A percentile compares a stretch with the other conserved stretches of the same genome.
These are phyloP conservation scores for Daedaleopsis sinensis DNA, from an alignment of 768 basidiomycete genomes.

Conservation along the genomic window DNA sequence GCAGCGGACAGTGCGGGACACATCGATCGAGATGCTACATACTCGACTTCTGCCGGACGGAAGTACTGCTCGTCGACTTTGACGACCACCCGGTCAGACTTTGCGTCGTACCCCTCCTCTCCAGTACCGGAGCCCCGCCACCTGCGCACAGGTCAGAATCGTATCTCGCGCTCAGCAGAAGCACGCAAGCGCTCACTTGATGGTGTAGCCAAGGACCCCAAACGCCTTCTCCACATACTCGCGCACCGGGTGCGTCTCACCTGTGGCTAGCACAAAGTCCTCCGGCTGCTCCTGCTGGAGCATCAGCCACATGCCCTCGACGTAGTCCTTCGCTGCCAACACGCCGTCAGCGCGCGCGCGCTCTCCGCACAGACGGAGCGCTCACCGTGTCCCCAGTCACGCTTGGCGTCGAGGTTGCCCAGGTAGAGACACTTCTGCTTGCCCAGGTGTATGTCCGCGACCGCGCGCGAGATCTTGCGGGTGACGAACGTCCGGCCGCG, in stretches of 20 bases:
- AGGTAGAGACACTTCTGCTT: conserved; percentile 92
- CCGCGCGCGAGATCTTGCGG: conserved; percentile 90
- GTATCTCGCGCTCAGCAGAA: neutral
- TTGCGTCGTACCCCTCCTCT: conserved; percentile 75
- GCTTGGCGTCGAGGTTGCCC: conserved; percentile 91
- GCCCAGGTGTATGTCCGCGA: conserved; percentile 87
- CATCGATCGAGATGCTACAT: conserved; percentile 36
- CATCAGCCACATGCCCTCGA: conserved; percentile 98
- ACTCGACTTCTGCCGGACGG: conserved; percentile 96
- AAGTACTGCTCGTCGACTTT: conserved; percentile 89
- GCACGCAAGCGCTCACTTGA: conserved; percentile 50
- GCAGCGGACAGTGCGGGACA: neutral
- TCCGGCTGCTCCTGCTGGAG: conserved; percentile 83
- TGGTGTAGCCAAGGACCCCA: conserved; percentile 59
- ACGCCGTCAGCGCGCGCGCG: conserved; percentile 11
- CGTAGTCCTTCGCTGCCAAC: conserved; percentile 75
- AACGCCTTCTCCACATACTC: conserved; percentile 94
- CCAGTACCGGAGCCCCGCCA: conserved; percentile 80
- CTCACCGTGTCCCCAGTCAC: conserved; percentile 97
- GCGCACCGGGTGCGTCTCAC: conserved; percentile 93
- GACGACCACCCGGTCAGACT: conserved; percentile 74
- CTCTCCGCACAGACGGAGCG: neutral
- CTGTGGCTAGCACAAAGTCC: conserved; percentile 94
- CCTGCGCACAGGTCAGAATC: conserved; percentile 36
- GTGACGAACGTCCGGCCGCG: conserved; percentile 96